phyloP scores from a whole-genome alignment of 805 yeast species.

The Metschnikowia orientalis region DNA sequence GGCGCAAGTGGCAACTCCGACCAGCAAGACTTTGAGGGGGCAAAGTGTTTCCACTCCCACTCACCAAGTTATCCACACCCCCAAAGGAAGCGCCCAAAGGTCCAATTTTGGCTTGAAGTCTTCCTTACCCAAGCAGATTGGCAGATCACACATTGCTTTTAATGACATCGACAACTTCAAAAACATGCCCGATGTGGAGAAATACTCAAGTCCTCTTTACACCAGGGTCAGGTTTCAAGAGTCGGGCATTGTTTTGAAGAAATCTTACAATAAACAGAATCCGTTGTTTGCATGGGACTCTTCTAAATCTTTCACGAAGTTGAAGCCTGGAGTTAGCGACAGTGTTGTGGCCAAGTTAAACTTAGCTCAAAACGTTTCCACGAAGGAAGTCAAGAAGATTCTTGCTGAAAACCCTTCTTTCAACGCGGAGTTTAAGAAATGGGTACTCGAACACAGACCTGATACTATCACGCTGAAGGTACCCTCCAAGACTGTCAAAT shows the following conservation, averaged over 20 bases:
- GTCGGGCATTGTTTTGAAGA: constrained; percentile 49
- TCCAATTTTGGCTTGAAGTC: constrained; percentile 77
- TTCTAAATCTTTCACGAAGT: constrained; percentile 17
- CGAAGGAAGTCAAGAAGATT: constrained; percentile 27
- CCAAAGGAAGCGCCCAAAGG: constrained; percentile 56
- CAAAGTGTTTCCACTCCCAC: constrained; percentile 45
- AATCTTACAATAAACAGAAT: constrained; percentile 27
- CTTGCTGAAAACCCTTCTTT: constrained; percentile 42
- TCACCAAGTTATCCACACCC: constrained; percentile 69
- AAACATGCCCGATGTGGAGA: constrained; percentile 68
- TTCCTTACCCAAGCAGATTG: constrained; percentile 59
- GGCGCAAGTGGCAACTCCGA: constrained; percentile 44
- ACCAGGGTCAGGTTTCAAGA: constrained; percentile 66
- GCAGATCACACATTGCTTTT: constrained; percentile 54
- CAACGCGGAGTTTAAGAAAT: constrained; percentile 50
- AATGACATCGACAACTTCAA: constrained; percentile 65
- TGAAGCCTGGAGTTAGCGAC: constrained; percentile 18
- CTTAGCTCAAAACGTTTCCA: constrained; percentile 25
- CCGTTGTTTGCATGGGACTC: constrained; percentile 40
- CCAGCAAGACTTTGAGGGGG: constrained; percentile 29
- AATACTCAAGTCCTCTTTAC: constrained; percentile 54
- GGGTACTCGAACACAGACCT: constrained; percentile 51
- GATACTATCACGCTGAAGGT: constrained; percentile 25
- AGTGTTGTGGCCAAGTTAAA: constrained; percentile 31
- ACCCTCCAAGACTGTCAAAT: constrained; percentile 23